Evolutionary conservation across 805 yeast genomes (phyloP), one percentile per base, ranked within the genome.

Genomic region (Saturnispora sanitii): DNA sequence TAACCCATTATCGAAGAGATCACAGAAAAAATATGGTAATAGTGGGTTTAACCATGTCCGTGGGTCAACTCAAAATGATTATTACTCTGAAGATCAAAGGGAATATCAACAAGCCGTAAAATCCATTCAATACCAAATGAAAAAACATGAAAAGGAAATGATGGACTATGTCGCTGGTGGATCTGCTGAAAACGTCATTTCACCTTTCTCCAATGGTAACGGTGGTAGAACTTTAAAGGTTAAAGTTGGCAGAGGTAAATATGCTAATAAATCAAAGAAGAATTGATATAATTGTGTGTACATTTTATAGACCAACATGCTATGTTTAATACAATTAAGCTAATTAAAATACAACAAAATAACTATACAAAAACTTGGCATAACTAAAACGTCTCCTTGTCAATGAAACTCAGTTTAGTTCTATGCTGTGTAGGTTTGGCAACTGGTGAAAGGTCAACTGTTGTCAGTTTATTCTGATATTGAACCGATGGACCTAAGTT

Each of bases 161-260:
- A 79, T 81, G 50, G 86, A 85, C 52, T 92, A 94, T 81, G 79
- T 88, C 38, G 96, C 96, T 15, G 95, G 95, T n/a, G 92, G 92
- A 5, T 77, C 87, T 40, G 88, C 96, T 40, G 84, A 82, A 61
- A 82, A 82, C 51, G 77, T 78, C 50, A 77, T 82, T 38, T 82
- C 95, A 12, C 98, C 98, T n/a, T 92, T 92, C 42, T 73, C 68
- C 31, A 68, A 77, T 28, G 76, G 81, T n/a, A 27, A 27, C n/a
- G 64, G 71, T 44, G 73, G 77, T 57, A 58, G 68, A 49, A 67
- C 72, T 25, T 71, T 79, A 20, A 79, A 82, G 25, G 88, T 87
- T 17, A 75, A 71, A 45, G 83, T 90, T n/a, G 96, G 96, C 7
- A 71, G 75, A 43, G 94, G 96, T 13, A 71, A 94, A 52, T 71